Percentiles rank a stretch among this genome's conserved stretches.
phyloP scores from a whole-genome alignment of 345 rosid genomes.

The Noccaea bulbosa region DNA sequence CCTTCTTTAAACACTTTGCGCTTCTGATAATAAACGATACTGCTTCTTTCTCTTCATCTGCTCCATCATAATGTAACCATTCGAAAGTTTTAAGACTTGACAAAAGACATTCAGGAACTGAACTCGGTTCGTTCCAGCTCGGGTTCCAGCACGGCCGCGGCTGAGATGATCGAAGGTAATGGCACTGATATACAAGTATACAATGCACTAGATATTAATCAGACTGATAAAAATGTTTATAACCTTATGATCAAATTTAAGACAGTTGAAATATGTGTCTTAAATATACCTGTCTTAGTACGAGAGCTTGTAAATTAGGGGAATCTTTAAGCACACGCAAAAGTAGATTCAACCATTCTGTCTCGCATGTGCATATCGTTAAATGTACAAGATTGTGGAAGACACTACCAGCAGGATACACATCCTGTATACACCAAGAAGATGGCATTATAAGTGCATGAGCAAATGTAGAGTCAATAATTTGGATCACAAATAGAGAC shows the following conservation, averaged over 20 bases:
- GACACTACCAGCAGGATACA: conserved; percentile 19
- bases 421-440: conserved; percentile 19
- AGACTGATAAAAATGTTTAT: neutral
- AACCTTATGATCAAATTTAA: neutral
- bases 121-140: conserved; percentile 22
- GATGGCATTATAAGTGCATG: too few species aligned
- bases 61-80: conserved; percentile 5
- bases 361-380: conserved; percentile 32
- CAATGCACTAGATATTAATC: neutral
- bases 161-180: neutral
- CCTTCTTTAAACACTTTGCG: conserved; percentile 21
- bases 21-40: conserved; percentile 9
- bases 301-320: conserved; percentile 17
- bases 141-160: neutral
- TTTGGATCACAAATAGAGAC: too few species aligned
- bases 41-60: conserved; percentile 15
- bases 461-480: too few species aligned
- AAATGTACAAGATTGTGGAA: conserved; percentile 21
- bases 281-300: conserved; percentile 17
- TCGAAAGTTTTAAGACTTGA: conserved; percentile 11
- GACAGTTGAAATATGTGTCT: neutral
- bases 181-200: neutral
- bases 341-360: conserved; percentile 30
- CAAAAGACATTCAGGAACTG: conserved; percentile 27
- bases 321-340: conserved; percentile 21